Evolutionary conservation across 306 rosid genomes (phyloP), one percentile per base, ranked within the genome.

Genomic region (Hylodesmum podocarpum): DNA sequence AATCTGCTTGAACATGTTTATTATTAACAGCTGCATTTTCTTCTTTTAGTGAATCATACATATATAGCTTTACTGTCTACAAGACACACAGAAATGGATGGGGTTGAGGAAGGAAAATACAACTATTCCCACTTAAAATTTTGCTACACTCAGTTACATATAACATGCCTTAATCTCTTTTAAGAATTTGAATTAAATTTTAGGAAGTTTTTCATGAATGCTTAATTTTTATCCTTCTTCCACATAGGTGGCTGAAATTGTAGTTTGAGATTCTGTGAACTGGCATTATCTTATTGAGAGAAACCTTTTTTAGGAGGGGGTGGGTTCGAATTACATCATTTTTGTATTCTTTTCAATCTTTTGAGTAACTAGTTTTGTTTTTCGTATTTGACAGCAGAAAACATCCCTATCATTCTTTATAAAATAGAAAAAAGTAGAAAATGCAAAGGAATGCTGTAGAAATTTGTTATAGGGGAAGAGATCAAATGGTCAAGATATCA

Each of bases 401-500:
- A 43, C 75, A 28, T 16, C 62, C 41, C 40, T 33, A 8, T 40
- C 54, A 49, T 24, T 34, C 71, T 40, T 22, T 37, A 18, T 25
- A 39, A 59, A 25, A 8, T 4, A 10, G 7, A 28, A 66, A 39
- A 37, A 58, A 33, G 34, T 27, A 22, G 34, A 29, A 47, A 69
- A 47, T 12, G 31, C 15, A 12, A 24, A 57, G 33, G 7, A 49
- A 59, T 54, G 29, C 15, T n/a, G 13, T 50, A 37, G 54, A 46
- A 36, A 76, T 12, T 58, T 18, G 57, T 47, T 77, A 6, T 27
- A 59, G 36, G 34, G 34, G 33, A 24, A 53, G 76, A 71, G 71
- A 67, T 68, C 41, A 75, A 18, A 70, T 70, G 55, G 13, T 67
- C 25, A 19, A 75, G n/a, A 66, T 62, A 43, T 79, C 50, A 44